Percentiles rank a stretch among this genome's conserved stretches.
phyloP scores from a whole-genome alignment of 1,284 basidiomycete species.

The Sanghuangporus weigelae region DNA sequence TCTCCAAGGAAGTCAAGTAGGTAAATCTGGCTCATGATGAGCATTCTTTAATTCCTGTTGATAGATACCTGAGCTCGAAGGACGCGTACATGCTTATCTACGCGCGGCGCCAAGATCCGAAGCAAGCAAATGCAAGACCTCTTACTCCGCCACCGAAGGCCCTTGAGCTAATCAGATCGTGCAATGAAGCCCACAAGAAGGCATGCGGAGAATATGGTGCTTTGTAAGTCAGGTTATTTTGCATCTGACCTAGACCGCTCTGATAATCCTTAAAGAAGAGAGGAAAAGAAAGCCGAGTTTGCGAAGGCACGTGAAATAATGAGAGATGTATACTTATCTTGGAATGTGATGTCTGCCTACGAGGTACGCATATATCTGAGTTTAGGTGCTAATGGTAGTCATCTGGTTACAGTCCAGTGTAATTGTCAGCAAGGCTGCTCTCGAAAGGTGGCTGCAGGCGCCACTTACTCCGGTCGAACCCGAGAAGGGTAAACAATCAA shows the following conservation, averaged over 20 bases:
- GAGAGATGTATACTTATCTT: slow-evolving; percentile 54
- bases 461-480: slow-evolving; percentile 25
- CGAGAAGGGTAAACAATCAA: background rate
- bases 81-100: slow-evolving; percentile 95
- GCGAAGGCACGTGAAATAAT: slow-evolving; percentile 45
- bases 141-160: slow-evolving; percentile 45
- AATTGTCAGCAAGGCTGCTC: slow-evolving; percentile 52
- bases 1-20: background rate
- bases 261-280: slow-evolving; percentile 34
- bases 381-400: background rate
- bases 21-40: background rate
- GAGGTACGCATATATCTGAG: slow-evolving; percentile 36
- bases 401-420: slow-evolving; percentile 23
- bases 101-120: slow-evolving; percentile 35
- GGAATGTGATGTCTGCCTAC: slow-evolving; percentile 46
- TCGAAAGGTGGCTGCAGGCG: slow-evolving; percentile 57
- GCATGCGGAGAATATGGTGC: slow-evolving; percentile 45
- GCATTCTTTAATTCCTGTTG: background rate
- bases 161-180: slow-evolving; percentile 43
- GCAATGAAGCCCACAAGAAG: slow-evolving; percentile 51
- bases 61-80: slow-evolving; percentile 49
- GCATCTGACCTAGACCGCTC: background rate
- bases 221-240: slow-evolving; percentile 37
- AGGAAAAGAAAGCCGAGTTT: slow-evolving; percentile 40
- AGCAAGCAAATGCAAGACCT: background rate